These are phyloP conservation scores for Yamadazyma kitorensis DNA, from an alignment of 805 yeast species.

Conservation along the genomic window DNA sequence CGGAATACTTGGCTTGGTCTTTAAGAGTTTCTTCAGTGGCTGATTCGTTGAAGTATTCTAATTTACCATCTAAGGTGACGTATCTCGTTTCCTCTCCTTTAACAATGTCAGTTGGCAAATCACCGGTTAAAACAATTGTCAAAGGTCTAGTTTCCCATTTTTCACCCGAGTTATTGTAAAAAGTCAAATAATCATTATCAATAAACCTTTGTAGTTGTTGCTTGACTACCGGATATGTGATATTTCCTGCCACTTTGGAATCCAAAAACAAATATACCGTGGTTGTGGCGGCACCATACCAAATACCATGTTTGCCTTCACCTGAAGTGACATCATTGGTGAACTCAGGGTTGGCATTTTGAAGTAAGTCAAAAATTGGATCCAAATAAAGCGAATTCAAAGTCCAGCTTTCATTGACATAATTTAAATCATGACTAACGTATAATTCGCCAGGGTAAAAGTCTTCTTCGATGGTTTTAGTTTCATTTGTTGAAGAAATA, in stretches of 20 bases:
- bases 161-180: conserved; percentile 36
- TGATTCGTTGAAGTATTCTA: conserved; percentile 26
- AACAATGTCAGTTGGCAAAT: conserved; percentile 47
- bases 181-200: conserved; percentile 50
- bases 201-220: conserved; percentile 47
- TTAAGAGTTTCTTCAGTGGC: conserved; percentile 22
- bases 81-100: conserved; percentile 25
- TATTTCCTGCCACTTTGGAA: conserved; percentile 50
- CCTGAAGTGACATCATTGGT: conserved; percentile 13
- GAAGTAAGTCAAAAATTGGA: conserved; percentile 48
- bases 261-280: conserved; percentile 67
- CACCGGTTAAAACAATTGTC: conserved; percentile 65
- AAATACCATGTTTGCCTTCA: conserved; percentile 26
- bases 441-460: conserved; percentile 35
- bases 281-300: conserved; percentile 42
- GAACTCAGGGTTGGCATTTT: conserved; percentile 42
- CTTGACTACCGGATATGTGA: conserved; percentile 46
- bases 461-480: conserved; percentile 11
- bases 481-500: conserved; percentile 17
- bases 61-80: conserved; percentile 54
- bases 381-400: conserved; percentile 50
- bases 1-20: conserved; percentile 27
- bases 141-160: conserved; percentile 50
- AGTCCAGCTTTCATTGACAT: conserved; percentile 45
- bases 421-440: conserved; percentile 59